Evolutionary conservation across 2,329 filamentous ascomycete genomes (phyloP), one percentile per base, ranked within the genome.

Genomic region (Phoma sp.): DNA sequence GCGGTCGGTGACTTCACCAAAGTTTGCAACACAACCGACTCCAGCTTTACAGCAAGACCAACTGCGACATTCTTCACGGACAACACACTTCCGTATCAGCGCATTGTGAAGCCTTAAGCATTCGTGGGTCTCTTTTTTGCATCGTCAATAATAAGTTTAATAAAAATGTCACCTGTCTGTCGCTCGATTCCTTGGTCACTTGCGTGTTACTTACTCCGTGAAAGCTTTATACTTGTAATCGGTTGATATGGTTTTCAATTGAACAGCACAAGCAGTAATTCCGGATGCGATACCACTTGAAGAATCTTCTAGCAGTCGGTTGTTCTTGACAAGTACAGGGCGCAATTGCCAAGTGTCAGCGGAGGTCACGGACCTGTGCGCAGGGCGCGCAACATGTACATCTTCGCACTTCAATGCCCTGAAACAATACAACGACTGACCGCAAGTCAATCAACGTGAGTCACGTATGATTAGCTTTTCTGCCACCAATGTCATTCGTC

Each of bases 1-100:
- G 69, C 72, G 7, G 78, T 81, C 20, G 82, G 84, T 15, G 77
- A 80, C 62, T 86, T 82, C 70, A 73, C 76, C 2, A 67, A 74
- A 30, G 75, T 80, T 42, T 83, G 81, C 38, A 72, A 72, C 36
- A 59, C 64, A 7, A 73, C 67, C 2, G 57, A 61, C 42, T 32
- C 59, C 2, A 46, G 45, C 1, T 60, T 65, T 25, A 37, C 47
- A 7, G 52, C 55, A 5, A 49, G 59, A 39, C 66, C 62, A 2
- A 59, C 55, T 20, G 62, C 64, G 17, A 67, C 59, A 2, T 72
- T 72, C 53, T 69, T 68, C 56, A 67, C 60, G 23, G 62, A 72
- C 25, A 57, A 60, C 15, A 62, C 57, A 4, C 42, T 71, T 39
- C 56, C 69, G 9, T 73, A 58, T 33, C 59, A 59, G 34, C 42